Base-by-base conservation (phyloP, 176 grass and related monocot species). In the Eremochloa ophiuroides region DNA sequence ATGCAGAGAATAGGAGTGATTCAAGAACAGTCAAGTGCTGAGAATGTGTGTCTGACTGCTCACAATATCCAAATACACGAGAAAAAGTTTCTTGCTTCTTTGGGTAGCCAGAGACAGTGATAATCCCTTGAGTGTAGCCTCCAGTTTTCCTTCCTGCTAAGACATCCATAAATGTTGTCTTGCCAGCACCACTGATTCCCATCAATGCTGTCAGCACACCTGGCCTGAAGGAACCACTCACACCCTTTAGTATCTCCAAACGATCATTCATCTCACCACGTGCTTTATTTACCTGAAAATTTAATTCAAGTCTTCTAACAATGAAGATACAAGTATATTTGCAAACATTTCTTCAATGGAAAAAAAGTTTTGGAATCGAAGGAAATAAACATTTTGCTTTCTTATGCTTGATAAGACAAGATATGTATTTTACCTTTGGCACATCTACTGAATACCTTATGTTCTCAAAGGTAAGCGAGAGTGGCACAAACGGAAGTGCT, bases 371-470 rank as follows among this genome's bases (percentile, higher is more conserved):
- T 60, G 23, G n/a, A 60, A 60, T n/a, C n/a, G 27, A 60, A 60
- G 56, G 64, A 37, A 66, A 38, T 4, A 67, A 38, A 10, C 20
- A 65, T 35, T 62, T 62, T 62, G 1, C 27, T 62, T 31, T 1
- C 8, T 38, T 39, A 35, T 53, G 33, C 9, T 30, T 39, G 15
- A 63, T 44, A 82, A 20, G 44, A 55, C 23, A 63, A 29, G 6
- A 44, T 82, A 46, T 17, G 28, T n/a, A 10, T 50, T 50, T 90
- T 77, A 94, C 92, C 75, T 75, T 18, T 9, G 86, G 88, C 72
- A 91, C 82, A 51, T 91, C 86, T 5, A 91, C 88, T 11, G 80
- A 94, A 69, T 94, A 94, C 50, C 67, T 86, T 71, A 94, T 73
- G 59, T 91, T 56, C 38, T 85, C 59, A 78, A 94, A 94, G 56